Evolutionary conservation across 441 rosid species (phyloP).

Genomic region (Geranium incanum): DNA sequence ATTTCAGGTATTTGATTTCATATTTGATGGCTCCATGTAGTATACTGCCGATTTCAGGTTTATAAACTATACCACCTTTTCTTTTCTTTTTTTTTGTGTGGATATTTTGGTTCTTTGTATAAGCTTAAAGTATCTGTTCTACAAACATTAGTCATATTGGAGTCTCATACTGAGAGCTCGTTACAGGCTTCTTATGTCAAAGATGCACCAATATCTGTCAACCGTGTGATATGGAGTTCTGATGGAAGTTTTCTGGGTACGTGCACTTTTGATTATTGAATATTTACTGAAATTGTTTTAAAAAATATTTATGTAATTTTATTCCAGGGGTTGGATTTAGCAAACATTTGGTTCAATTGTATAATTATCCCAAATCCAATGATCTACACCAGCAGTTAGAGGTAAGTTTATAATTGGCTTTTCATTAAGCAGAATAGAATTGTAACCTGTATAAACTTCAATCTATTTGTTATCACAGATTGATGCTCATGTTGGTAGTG

Average conservation of each 20-base stretch:
- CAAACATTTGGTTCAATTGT: conserved; percentile 67
- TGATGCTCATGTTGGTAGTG: conserved; percentile 81
- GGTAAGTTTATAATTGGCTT: conserved; percentile 35
- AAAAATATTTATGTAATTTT: conserved; percentile 21
- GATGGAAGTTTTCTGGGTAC: conserved; percentile 77
- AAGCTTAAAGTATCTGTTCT: not conserved
- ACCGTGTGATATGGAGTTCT: conserved; percentile 84
- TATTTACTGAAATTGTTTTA: not conserved
- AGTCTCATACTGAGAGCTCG: conserved; percentile 12
- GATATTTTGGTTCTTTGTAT: not conserved
- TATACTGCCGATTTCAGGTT: not conserved
- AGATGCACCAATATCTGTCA: conserved; percentile 55
- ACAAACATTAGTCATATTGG: not conserved
- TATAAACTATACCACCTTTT: not conserved
- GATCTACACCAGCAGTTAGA: conserved; percentile 61
- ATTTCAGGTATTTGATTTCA: conserved; percentile 51
- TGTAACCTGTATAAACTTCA: conserved; percentile 17
- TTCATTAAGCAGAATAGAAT: conserved; percentile 10
- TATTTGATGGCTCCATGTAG: not conserved
- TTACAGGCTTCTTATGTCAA: conserved; percentile 48
- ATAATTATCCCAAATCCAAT: conserved; percentile 46
- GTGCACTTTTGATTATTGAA: conserved; percentile 8
- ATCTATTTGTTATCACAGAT: conserved; percentile 48
- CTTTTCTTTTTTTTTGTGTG: not conserved
- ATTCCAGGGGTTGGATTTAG: conserved; percentile 70